A percentile compares a stretch with the other conserved stretches of the same genome.
Conservation (phyloP, 176 grass and related monocot genomes). For the Bolboschoenus planiculmis region DNA sequence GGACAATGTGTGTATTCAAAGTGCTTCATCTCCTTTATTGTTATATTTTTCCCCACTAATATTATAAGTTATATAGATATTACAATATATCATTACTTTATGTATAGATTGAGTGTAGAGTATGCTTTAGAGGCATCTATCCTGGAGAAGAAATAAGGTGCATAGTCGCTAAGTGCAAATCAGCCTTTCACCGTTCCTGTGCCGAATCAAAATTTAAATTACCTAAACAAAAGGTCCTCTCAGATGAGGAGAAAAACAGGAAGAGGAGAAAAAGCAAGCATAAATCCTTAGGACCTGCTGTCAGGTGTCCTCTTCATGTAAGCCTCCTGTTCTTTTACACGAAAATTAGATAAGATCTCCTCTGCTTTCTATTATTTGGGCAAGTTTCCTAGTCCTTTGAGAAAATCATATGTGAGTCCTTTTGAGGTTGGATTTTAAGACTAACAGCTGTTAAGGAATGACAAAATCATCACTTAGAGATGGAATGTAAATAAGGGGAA, state of each 20-base stretch:
- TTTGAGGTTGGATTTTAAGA: background rate
- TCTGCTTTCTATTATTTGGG: background rate
- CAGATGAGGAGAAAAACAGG: slow-evolving; percentile 1
- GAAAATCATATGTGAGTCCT: slow-evolving; percentile 19
- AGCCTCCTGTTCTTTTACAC: slow-evolving; percentile 21
- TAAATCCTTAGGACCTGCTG: slow-evolving; percentile 27
- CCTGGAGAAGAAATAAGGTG: slow-evolving; percentile 62
- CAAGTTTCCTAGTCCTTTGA: background rate
- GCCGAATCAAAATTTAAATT: slow-evolving; percentile 33
- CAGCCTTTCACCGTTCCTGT: slow-evolving; percentile 50
- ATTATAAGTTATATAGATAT: background rate
- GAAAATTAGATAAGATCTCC: slow-evolving; percentile 4
- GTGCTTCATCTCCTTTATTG: background rate
- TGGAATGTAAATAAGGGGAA: background rate
- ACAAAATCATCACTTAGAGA: background rate
- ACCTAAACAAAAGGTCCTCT: slow-evolving; percentile 16
- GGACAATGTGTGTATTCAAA: background rate
- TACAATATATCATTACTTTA: slow-evolving; percentile 23
- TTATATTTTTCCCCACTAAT: background rate
- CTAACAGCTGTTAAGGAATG: background rate
- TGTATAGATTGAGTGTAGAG: slow-evolving; percentile 63
- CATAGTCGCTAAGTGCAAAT: slow-evolving; percentile 39
- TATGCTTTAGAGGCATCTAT: slow-evolving; percentile 55
- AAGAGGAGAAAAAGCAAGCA: slow-evolving; percentile 11
- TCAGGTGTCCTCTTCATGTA: slow-evolving; percentile 86